These are phyloP conservation scores for Penicillium freii DNA, from an alignment of 2,329 filamentous ascomycete species.

Conservation along the genomic window DNA sequence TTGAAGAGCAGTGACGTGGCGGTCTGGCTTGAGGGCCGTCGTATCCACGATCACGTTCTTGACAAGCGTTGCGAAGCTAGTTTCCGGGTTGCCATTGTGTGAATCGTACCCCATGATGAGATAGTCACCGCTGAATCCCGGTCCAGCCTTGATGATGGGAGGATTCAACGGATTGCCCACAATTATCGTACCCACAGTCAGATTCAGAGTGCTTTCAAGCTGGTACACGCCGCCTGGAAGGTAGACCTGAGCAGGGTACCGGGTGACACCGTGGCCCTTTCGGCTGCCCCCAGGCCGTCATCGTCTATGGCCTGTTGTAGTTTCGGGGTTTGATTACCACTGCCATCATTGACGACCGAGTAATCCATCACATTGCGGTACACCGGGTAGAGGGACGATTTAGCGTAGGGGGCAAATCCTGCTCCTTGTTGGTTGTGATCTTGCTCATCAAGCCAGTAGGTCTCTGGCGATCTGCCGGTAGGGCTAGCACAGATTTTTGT, in stretches of 20 bases:
- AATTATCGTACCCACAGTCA: conserved; percentile 33
- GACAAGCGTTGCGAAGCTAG: conserved; percentile 33
- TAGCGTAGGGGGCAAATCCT: conserved; percentile 25
- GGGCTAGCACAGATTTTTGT: conserved; percentile 19
- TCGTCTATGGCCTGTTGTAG: conserved; percentile 32
- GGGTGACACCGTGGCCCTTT: conserved; percentile 25
- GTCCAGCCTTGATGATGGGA: conserved; percentile 28
- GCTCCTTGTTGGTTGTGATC: conserved; percentile 25
- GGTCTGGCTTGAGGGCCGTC: conserved; percentile 19
- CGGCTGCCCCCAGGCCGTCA: conserved; percentile 26
- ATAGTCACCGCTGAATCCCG: conserved; percentile 27
- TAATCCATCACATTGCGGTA: conserved; percentile 33
- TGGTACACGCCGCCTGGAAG: conserved; percentile 30
- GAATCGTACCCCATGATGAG: conserved; percentile 31
- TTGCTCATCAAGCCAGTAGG: conserved; percentile 28
- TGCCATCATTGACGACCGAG: conserved; percentile 25
- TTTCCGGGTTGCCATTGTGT: conserved; percentile 24
- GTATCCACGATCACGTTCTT: conserved; percentile 37
- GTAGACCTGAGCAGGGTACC: conserved; percentile 31
- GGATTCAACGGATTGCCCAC: conserved; percentile 33
- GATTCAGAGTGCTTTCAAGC: conserved; percentile 24
- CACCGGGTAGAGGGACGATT: conserved; percentile 20
- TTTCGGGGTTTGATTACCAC: conserved; percentile 24
- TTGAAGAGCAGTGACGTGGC: conserved; percentile 29
- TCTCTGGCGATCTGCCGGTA: neutral